These are phyloP conservation scores for Grosmannia penicillata DNA, from an alignment of 2,329 filamentous ascomycete genomes.

Conservation along the genomic window DNA sequence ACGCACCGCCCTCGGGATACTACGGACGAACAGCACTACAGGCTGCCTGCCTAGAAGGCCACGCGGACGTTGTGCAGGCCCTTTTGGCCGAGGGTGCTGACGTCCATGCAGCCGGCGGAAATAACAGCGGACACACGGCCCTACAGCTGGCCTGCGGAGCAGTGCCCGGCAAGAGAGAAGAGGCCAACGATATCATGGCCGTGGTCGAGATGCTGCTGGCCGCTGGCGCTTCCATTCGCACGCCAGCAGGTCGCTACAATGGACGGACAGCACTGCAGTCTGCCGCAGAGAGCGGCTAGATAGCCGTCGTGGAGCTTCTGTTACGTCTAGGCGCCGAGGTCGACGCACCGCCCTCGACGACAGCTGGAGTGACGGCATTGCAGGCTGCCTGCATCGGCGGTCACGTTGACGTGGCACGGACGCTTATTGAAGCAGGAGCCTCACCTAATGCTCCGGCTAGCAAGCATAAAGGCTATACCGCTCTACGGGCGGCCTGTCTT, in stretches of 20 bases:
- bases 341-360: conserved; percentile 14
- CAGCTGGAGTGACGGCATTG: conserved; percentile 17
- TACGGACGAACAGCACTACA: conserved; percentile 23
- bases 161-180: not conserved
- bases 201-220: conserved; percentile 11
- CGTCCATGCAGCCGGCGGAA: conserved; percentile 18
- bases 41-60: conserved; percentile 17
- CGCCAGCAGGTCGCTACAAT: conserved; percentile 10
- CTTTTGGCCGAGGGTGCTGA: conserved; percentile 18
- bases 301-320: conserved; percentile 10
- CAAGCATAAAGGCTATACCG: conserved; percentile 15
- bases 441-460: conserved; percentile 10
- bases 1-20: conserved; percentile 18
- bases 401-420: conserved; percentile 16
- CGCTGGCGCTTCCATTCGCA: conserved; percentile 12
- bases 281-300: conserved; percentile 17
- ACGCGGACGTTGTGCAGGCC: conserved; percentile 13
- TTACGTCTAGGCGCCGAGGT: conserved; percentile 20
- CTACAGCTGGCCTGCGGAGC: conserved; percentile 17
- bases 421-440: conserved; percentile 7
- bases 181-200: conserved; percentile 5
- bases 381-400: conserved; percentile 21
- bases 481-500: conserved; percentile 19
- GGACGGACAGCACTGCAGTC: conserved; percentile 12
- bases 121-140: conserved; percentile 22